Base-by-base conservation (phyloP, 345 rosid genomes). In the Lagerstroemia speciosa region DNA sequence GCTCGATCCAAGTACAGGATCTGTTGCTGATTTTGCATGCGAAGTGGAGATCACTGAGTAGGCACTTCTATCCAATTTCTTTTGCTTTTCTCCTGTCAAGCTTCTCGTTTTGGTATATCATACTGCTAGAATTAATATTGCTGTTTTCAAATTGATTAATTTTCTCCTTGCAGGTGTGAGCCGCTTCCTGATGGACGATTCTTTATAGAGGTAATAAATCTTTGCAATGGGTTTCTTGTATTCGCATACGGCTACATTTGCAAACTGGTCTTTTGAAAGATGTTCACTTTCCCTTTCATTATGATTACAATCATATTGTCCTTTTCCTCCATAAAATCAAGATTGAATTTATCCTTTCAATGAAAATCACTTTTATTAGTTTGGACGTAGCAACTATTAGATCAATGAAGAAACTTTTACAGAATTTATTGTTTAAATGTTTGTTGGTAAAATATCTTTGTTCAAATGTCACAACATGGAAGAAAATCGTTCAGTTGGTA, bases 11-110 rank as follows among this genome's bases (percentile, higher is more conserved):
- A 60, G 71, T 33, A 86, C 95, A 67, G 91, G 93, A 68, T 79
- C 80, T n/a, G 65, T 88, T 19, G 92, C 89, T 71, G 93, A 94
- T 76, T 83, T 80, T 82, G 99, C 93, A 67, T 94, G 99, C 77
- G 99, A 94, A 83, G 97, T 91, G 83, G 99, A 94, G 82, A 89
- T 94, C 69, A 94, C 96, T 41, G 97, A 94, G 99, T 93, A 77
- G 48, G 64, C 20, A 55, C 22, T 40, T 62, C 11, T 34, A 33
- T 37, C 46, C 46, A 41, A 41, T 41, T 41, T 12, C n/a, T 41
- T 52, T 64, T 32, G 33, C 65, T 62, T 33, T 34, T 38, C 20
- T 29, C 48, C 31, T 65, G 33, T 16, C 33, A 57, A 57, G 19
- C 27, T 57, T 33, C 58, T 22, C 22, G 26, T 31, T 37, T 9